These are phyloP conservation scores for Buxus sempervirens DNA, from an alignment of 164 flowering plant genomes.

Conservation along the genomic window DNA sequence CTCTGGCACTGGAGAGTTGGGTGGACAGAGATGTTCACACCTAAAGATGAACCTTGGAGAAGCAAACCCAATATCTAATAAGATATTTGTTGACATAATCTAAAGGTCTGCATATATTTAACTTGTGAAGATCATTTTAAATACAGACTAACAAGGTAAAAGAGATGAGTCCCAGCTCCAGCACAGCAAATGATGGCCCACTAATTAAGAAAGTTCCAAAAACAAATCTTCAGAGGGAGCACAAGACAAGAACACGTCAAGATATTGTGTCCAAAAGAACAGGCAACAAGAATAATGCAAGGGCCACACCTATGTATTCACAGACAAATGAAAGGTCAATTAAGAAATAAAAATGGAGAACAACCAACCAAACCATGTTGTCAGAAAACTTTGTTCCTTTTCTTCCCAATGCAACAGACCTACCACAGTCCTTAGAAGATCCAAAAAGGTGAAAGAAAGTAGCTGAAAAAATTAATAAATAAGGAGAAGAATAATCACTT, in stretches of 20 bases:
- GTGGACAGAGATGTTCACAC: not conserved
- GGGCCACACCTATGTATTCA: constrained; percentile 7
- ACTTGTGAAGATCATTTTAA: not conserved
- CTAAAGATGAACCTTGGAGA: not conserved
- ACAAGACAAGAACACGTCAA: constrained; percentile 1
- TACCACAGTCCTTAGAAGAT: not conserved
- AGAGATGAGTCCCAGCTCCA: not conserved
- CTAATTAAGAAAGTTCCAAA: not conserved
- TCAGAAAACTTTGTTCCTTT: not conserved
- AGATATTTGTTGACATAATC: not conserved
- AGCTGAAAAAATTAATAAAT: too few relatives aligned
- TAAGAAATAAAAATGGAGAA: not conserved
- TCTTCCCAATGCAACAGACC: not conserved
- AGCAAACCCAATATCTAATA: not conserved
- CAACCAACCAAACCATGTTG: not conserved
- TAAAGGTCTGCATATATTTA: not conserved
- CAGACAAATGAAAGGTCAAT: not conserved
- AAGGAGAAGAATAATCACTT: not conserved
- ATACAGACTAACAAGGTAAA: not conserved
- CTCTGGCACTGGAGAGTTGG: not conserved
- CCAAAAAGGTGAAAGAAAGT: not conserved
- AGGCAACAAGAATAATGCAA: constrained; percentile 21
- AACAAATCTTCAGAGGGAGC: not conserved
- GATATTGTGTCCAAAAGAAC: constrained; percentile 6
- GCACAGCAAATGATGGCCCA: not conserved